A percentile compares a stretch with the other conserved stretches of the same genome.
phyloP scores from a whole-genome alignment of 177 flowering plant genomes.

The Vitis hybrid region DNA sequence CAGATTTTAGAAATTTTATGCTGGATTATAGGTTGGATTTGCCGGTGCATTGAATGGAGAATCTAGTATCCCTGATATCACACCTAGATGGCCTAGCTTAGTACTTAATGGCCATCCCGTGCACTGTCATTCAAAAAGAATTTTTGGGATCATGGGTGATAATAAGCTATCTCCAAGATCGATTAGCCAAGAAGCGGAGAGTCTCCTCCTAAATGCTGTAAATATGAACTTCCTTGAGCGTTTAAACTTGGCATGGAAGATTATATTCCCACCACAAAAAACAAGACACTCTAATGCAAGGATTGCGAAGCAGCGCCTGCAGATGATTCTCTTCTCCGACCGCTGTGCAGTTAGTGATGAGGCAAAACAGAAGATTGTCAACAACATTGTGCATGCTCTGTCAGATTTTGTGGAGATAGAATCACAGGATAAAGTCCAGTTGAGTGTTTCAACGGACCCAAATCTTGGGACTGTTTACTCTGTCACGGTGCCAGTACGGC shows the following conservation, averaged over 20 bases:
- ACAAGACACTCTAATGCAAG: constrained; percentile 71
- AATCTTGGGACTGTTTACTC: constrained; percentile 91
- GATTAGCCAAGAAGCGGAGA: constrained; percentile 61
- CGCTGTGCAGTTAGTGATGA: constrained; percentile 95
- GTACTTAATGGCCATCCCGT: constrained; percentile 19
- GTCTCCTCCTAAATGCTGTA: constrained; percentile 65
- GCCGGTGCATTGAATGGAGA: constrained; percentile 40
- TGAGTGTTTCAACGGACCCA: constrained; percentile 78
- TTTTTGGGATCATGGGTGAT: constrained; percentile 39
- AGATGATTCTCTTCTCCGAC: constrained; percentile 98
- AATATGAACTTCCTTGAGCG: constrained; percentile 89
- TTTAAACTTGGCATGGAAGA: constrained; percentile 89
- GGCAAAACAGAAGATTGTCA: constrained; percentile 87
- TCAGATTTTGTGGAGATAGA: constrained; percentile 98
- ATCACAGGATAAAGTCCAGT: constrained; percentile 90
- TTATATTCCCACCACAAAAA: constrained; percentile 70
- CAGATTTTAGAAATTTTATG: background rate
- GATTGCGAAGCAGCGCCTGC: constrained; percentile 90
- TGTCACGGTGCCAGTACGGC: constrained; percentile 86
- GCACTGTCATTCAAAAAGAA: constrained; percentile 26
- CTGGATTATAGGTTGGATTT: constrained; percentile 47
- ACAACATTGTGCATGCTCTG: constrained; percentile 69
- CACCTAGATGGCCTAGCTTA: constrained; percentile 34
- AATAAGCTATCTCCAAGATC: constrained; percentile 38
- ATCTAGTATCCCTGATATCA: constrained; percentile 25